Base-by-base conservation (phyloP, 2,329 filamentous ascomycete species). In the Paracorniculantispora psalliotae region DNA sequence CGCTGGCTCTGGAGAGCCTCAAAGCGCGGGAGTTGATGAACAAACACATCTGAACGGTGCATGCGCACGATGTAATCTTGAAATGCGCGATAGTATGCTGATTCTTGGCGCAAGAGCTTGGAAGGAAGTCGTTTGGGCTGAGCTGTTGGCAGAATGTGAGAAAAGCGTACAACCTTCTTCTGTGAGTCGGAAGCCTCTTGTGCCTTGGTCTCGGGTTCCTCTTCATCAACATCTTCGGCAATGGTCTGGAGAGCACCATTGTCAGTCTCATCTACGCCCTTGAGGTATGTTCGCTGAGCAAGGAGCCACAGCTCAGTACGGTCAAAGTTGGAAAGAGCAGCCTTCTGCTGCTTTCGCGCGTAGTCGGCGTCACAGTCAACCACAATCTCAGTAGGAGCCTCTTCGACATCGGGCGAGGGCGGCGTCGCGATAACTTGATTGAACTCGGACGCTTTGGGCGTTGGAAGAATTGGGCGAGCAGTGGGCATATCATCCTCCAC, bases 21-120 rank as follows among this genome's bases (percentile, higher is more conserved):
- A 61, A 93, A 96, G 51, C 94, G 88, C 25, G 90, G 83, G 59
- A 91, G 85, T 44, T 91, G 88, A 72, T 96, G 90, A 57, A 96
- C 83, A 69, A 96, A 96, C 10, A 88, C 86, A 72, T 97, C 94
- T 19, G 80, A 77, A 56, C 80, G 79, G 59, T 84, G 85, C 15
- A 84, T 85, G 33, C 84, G 83, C 60, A 89, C 81, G 48, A 87
- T 77, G 64, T 90, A 82, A 68, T 88, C 86, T 65, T 91, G 86
- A 71, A 96, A 97, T 10, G 91, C 91, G 62, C 90, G 88, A 75
- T 92, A 93, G 73, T 96, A 97, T 5, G 92, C 89, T 3, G 88
- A 87, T 67, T 94, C 90, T 68, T 83, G 78, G 59, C 78, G 79
- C 25, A 72, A 59, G 30, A 86, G 73, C 73, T 80, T 76, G 58